Evolutionary conservation across 352 stramenopile species (phyloP).

Genomic region (Pythium brassicae): DNA sequence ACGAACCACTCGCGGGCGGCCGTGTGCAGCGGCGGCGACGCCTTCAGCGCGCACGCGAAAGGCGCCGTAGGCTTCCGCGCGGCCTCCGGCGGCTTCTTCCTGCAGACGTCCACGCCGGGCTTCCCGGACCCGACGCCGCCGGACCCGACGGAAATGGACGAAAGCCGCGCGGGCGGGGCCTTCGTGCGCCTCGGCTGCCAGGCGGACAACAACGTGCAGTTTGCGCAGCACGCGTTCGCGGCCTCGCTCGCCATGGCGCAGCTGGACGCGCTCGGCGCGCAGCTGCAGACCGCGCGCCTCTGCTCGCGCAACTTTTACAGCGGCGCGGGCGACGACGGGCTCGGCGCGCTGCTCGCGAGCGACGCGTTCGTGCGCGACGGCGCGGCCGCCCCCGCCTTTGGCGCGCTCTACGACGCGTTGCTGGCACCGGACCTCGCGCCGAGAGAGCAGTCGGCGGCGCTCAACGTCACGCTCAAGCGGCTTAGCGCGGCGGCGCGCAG

Average conservation of each 20-base stretch:
- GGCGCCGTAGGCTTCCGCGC: conserved; percentile 52
- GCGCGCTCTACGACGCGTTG: conserved; percentile 43
- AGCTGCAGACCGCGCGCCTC: conserved; percentile 52
- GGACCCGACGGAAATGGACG: too few species aligned
- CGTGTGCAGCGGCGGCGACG: conserved; percentile 41
- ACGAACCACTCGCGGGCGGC: conserved; percentile 8
- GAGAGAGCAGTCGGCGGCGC: conserved; percentile 13
- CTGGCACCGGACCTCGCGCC: conserved; percentile 31
- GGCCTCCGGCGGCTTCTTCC: conserved; percentile 46
- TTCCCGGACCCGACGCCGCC: conserved; percentile 57
- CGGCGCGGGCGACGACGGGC: conserved; percentile 8
- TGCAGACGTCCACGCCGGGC: conserved; percentile 77
- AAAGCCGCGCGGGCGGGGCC: conserved; percentile 17
- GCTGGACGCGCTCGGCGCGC: conserved; percentile 35
- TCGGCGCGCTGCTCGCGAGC: conserved; percentile 40
- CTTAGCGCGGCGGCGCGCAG: not conserved
- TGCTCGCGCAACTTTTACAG: conserved; percentile 72
- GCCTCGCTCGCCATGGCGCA: conserved; percentile 44
- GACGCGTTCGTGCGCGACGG: conserved; percentile 34
- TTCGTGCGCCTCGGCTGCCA: conserved; percentile 75
- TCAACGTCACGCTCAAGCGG: conserved; percentile 30
- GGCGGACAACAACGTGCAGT: conserved; percentile 72
- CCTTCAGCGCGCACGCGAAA: conserved; percentile 76
- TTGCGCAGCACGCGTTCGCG: conserved; percentile 65
- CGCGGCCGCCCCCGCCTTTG: conserved; percentile 23